phyloP scores from a whole-genome alignment of 2,329 filamentous ascomycete genomes.

The Capronia coronata region DNA sequence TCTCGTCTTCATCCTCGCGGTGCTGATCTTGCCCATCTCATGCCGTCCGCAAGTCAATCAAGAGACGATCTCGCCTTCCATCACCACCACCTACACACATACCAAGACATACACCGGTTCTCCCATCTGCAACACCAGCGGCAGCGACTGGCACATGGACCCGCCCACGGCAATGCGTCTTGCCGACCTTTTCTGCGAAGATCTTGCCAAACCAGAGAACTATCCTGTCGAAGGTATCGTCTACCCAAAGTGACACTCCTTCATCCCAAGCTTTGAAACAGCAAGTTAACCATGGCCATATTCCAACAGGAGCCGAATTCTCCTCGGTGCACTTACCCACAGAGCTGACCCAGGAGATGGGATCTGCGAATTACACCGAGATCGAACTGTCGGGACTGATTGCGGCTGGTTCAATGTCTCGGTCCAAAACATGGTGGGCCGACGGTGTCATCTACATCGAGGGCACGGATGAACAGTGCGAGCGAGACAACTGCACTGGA shows the following conservation, averaged over 20 bases:
- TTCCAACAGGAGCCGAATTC: slow-evolving; percentile 1
- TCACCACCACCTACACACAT: background rate
- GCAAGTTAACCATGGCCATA: no score
- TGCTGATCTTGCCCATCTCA: background rate
- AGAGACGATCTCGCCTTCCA: background rate
- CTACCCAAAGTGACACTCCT: no score
- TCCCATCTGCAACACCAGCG: slow-evolving; percentile 7
- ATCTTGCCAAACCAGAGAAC: background rate
- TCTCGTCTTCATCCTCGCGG: background rate
- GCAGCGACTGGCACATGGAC: slow-evolving; percentile 5
- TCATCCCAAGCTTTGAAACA: no score
- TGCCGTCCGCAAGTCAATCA: background rate
- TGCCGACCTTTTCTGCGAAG: slow-evolving; percentile 7
- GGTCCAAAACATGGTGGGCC: background rate
- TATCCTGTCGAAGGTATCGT: slow-evolving; percentile 1
- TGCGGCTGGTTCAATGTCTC: background rate
- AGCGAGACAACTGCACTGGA: slow-evolving; percentile 7
- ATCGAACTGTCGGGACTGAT: slow-evolving; percentile 12
- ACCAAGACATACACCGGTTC: slow-evolving; percentile 1
- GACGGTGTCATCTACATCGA: slow-evolving; percentile 1
- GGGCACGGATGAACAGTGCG: slow-evolving; percentile 14
- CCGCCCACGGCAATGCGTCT: slow-evolving; percentile 7
- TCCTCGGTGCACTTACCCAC: slow-evolving; percentile 4
- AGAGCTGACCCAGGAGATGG: background rate
- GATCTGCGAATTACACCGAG: slow-evolving; percentile 10